Conservation (phyloP, 192 early-diverging fungal genomes). For the Backusella luteola region DNA sequence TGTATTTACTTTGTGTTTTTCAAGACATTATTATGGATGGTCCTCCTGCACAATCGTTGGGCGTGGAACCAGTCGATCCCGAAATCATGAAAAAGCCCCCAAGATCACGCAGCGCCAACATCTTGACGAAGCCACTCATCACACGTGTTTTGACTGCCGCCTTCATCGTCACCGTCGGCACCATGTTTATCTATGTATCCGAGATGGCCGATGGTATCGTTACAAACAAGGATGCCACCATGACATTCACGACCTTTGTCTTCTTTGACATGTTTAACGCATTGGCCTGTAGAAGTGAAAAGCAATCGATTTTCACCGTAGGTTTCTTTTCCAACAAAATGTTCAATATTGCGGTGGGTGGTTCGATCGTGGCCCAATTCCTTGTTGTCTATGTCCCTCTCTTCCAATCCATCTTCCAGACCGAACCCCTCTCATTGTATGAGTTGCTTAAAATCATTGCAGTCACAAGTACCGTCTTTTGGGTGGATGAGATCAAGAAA, state of each 20-base stretch:
- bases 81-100: constrained; percentile 89
- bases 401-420: constrained; percentile 93
- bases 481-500: constrained; percentile 68
- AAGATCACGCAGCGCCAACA: constrained; percentile 71
- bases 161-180: constrained; percentile 78
- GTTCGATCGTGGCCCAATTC: constrained; percentile 83
- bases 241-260: constrained; percentile 97
- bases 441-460: constrained; percentile 71
- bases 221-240: constrained; percentile 79
- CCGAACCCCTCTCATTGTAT: constrained; percentile 71
- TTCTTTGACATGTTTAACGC: constrained; percentile 97
- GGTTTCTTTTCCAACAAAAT: constrained; percentile 87
- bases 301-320: constrained; percentile 75
- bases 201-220: constrained; percentile 76
- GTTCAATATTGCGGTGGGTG: constrained; percentile 82
- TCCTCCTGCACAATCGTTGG: constrained; percentile 95
- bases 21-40: constrained; percentile 98
- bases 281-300: constrained; percentile 83
- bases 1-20: not conserved
- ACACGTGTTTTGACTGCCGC: constrained; percentile 78
- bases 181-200: constrained; percentile 75
- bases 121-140: constrained; percentile 73
- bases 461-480: constrained; percentile 76
- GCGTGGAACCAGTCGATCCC: constrained; percentile 93
- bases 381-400: constrained; percentile 87